Evolutionary conservation across 2,329 filamentous ascomycete species (phyloP).

Genomic region (Cercospora citrullina): DNA sequence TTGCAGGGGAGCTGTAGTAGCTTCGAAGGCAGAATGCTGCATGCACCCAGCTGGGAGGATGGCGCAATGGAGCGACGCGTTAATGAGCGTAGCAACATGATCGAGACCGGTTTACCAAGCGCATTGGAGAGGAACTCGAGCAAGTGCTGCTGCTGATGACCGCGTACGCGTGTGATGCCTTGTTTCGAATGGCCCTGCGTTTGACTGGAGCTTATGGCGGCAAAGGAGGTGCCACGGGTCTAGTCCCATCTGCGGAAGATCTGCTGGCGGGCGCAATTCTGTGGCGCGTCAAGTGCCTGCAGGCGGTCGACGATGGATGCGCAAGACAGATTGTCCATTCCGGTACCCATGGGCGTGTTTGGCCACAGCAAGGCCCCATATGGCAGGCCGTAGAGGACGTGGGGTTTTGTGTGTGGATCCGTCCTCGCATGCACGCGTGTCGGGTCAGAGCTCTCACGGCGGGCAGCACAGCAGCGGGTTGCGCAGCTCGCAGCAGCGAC

Average conservation of each 20-base stretch:
- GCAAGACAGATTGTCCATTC: background rate
- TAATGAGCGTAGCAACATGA: background rate
- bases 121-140: background rate
- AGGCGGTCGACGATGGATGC: background rate
- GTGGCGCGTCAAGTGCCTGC: background rate
- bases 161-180: background rate
- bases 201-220: background rate
- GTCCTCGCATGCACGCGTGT: background rate
- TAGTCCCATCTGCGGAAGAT: constrained; percentile 1
- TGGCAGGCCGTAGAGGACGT: background rate
- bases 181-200: background rate
- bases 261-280: constrained; percentile 1
- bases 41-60: constrained; percentile 10
- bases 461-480: background rate
- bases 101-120: background rate
- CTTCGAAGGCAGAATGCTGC: constrained; percentile 1
- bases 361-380: background rate
- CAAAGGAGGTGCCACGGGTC: background rate
- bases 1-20: constrained; percentile 16
- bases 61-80: constrained; percentile 10
- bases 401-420: background rate
- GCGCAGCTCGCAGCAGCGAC: background rate
- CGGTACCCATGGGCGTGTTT: background rate
- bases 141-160: background rate
- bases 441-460: background rate